These are phyloP conservation scores for Amanita polypyramis DNA, from an alignment of 768 basidiomycete genomes.

Conservation along the genomic window DNA sequence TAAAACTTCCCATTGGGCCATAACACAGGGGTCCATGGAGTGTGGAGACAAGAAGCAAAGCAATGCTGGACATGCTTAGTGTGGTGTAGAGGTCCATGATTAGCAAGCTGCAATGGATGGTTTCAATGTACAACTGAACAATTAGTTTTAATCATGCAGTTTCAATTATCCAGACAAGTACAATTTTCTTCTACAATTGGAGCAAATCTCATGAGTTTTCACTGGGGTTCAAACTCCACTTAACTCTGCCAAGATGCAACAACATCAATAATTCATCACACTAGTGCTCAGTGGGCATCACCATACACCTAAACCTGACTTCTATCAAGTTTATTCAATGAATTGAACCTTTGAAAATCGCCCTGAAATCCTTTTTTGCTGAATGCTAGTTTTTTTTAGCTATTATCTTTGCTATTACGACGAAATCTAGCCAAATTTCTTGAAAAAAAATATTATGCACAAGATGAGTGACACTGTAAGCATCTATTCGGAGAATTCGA, in stretches of 20 bases:
- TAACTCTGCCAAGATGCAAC: too few species aligned
- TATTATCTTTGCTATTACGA: not conserved
- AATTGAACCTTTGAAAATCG: not conserved
- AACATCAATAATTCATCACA: too few species aligned
- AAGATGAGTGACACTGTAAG: not conserved
- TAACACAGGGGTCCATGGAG: too few species aligned
- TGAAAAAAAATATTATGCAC: not conserved
- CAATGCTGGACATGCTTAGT: not conserved
- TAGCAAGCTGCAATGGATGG: too few species aligned
- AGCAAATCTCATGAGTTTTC: too few species aligned
- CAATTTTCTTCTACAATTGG: too few species aligned
- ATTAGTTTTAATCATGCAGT: too few species aligned
- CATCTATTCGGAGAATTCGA: constrained; percentile 7
- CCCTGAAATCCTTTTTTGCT: not conserved
- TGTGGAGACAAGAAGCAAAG: not conserved
- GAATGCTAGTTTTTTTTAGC: not conserved
- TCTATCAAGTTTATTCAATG: not conserved
- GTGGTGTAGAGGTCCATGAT: too few species aligned
- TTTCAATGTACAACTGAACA: too few species aligned
- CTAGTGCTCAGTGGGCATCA: too few species aligned
- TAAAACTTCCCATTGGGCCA: not conserved
- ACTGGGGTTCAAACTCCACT: too few species aligned
- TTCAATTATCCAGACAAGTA: too few species aligned
- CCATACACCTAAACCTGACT: not conserved
- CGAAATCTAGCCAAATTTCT: not conserved